Evolutionary conservation across 1,139 yeast species (phyloP), one percentile per base, ranked within the genome.

Genomic region (Taphrina flavorubra): DNA sequence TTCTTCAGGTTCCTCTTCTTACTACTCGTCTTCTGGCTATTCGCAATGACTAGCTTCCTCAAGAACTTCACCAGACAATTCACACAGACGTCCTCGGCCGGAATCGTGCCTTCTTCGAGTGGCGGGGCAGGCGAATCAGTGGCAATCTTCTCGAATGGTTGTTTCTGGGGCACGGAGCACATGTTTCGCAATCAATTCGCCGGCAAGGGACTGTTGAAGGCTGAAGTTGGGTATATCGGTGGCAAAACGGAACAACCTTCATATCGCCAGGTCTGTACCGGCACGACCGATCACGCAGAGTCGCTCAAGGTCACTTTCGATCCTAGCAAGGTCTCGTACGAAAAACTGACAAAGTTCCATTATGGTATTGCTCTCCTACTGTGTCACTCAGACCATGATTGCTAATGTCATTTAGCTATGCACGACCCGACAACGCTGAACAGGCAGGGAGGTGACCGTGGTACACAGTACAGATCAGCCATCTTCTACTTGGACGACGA

Each of bases 211-310:
- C 78, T 92, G 31, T 77, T 88, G 16, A 97, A 90, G 76, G 83
- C 87, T 66, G 87, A 85, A 76, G 98, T 92, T 13, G 99, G 98
- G 1, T 94, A 88, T 77, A 90, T 96, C 69, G 96, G 96, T 72
- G 98, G 98, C 25, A 66, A 59, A 34, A 18, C 55, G 8, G 74
- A 76, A 16, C 75, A 80, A 0, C 90, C 97, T n/a, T 81, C 85
- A 25, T 94, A 94, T 79, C 83, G 86, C 74, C 80, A 84, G 70
- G 97, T 94, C 5, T 90, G 97, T 78, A 77, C 84, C 13, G 92
- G 92, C 34, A 80, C 82, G 20, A 90, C 97, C 2, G 79, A 80
- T 44, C 79, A 81, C 71, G 83, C 83, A 10, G 99, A 94, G 78
- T 87, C 89, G 3, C 79, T 92, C 34, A 97, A 92, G 77, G 81